phyloP scores from a whole-genome alignment of 129 eudicot species.

The Gnaphalium uliginosum region DNA sequence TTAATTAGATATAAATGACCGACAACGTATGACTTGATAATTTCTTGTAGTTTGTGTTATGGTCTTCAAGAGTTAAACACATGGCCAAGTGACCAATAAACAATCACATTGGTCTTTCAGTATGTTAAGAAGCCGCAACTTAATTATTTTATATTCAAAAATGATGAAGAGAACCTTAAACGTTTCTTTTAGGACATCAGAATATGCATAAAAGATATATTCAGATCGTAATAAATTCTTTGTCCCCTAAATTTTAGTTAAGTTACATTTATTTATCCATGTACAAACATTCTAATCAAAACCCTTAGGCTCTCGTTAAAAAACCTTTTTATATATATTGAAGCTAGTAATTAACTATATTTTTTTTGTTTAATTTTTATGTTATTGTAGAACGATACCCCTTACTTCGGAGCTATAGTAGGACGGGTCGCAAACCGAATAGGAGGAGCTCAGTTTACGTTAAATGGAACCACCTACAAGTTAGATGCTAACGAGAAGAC shows the following conservation, averaged over 20 bases:
- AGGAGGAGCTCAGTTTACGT: slow-evolving; percentile 65
- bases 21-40: background rate
- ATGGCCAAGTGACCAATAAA: background rate
- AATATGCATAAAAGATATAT: too few relatives aligned
- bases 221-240: too few relatives aligned
- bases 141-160: too few relatives aligned
- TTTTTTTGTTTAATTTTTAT: background rate
- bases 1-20: too few relatives aligned
- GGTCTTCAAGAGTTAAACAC: background rate
- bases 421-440: slow-evolving; percentile 84
- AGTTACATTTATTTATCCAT: too few relatives aligned
- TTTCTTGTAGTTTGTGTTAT: background rate
- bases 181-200: too few relatives aligned
- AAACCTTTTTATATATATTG: too few relatives aligned
- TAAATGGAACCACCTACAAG: slow-evolving; percentile 62
- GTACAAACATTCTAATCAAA: too few relatives aligned
- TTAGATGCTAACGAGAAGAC: slow-evolving; percentile 61
- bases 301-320: too few relatives aligned
- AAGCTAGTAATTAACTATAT: background rate
- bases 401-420: slow-evolving; percentile 64
- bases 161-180: too few relatives aligned
- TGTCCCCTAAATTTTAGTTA: too few relatives aligned
- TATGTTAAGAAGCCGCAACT: background rate
- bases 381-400: slow-evolving; percentile 48
- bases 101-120: background rate